These are phyloP conservation scores for Pseudovirgaria hyperparasitica DNA, from an alignment of 2,329 filamentous ascomycete genomes.

Conservation along the genomic window DNA sequence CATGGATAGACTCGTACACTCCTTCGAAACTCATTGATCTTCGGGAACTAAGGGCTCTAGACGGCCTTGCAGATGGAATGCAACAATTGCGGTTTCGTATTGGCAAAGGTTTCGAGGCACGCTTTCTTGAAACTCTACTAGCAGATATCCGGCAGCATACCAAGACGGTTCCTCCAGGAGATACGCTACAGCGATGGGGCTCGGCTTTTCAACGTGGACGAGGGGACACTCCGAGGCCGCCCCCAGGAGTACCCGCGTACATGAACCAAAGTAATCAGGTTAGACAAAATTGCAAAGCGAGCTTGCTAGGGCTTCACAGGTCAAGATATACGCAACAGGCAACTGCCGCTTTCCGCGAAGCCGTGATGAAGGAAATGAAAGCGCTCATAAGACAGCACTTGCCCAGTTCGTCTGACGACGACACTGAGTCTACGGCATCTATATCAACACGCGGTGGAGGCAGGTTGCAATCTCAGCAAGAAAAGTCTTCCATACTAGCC, in stretches of 20 bases:
- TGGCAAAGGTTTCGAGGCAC: slow-evolving; percentile 72
- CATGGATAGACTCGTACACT: slow-evolving; percentile 20
- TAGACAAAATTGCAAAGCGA: slow-evolving; percentile 55
- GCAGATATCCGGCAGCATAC: slow-evolving; percentile 72
- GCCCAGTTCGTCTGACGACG: slow-evolving; percentile 87
- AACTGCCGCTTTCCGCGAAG: slow-evolving; percentile 71
- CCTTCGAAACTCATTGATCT: slow-evolving; percentile 50
- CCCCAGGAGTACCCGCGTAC: slow-evolving; percentile 66
- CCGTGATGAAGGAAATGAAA: slow-evolving; percentile 75
- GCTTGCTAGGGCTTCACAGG: slow-evolving; percentile 66
- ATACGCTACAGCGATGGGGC: slow-evolving; percentile 77
- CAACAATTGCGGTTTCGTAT: slow-evolving; percentile 64
- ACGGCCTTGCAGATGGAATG: slow-evolving; percentile 68
- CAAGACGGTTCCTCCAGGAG: slow-evolving; percentile 53
- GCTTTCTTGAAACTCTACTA: slow-evolving; percentile 67
- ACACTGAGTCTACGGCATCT: slow-evolving; percentile 80
- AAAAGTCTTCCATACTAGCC: slow-evolving; percentile 79
- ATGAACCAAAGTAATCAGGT: slow-evolving; percentile 59
- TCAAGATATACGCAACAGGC: slow-evolving; percentile 70
- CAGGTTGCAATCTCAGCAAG: slow-evolving; percentile 57
- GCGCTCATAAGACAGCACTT: slow-evolving; percentile 71
- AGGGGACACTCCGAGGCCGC: slow-evolving; percentile 51
- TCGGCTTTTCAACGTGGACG: slow-evolving; percentile 60
- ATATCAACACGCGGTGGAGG: slow-evolving; percentile 63
- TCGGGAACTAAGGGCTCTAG: slow-evolving; percentile 62